Percentiles rank a stretch among this genome's conserved stretches.
These are phyloP conservation scores for Aspergillus tubingensis DNA, from an alignment of 2,329 filamentous ascomycete species.

Conservation along the genomic window DNA sequence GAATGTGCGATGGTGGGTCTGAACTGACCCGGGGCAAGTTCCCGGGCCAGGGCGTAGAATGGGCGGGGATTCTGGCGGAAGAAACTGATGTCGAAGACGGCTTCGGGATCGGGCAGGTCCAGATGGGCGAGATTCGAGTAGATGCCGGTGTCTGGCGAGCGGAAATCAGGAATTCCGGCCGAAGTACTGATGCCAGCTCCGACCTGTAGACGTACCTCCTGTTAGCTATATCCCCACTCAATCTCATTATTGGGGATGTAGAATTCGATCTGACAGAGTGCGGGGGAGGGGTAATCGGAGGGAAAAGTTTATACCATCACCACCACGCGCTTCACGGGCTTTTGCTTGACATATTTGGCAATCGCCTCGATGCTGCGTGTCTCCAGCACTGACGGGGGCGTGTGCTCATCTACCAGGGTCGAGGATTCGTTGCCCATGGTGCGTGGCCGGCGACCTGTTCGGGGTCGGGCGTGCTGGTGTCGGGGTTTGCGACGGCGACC, in stretches of 20 bases:
- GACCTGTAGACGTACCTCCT: slow-evolving; percentile 50
- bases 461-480: slow-evolving; percentile 23
- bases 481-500: slow-evolving; percentile 26
- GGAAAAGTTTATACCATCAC: slow-evolving; percentile 63
- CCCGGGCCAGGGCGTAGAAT: slow-evolving; percentile 89
- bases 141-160: slow-evolving; percentile 87
- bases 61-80: slow-evolving; percentile 82
- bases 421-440: slow-evolving; percentile 86
- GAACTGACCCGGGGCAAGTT: slow-evolving; percentile 89
- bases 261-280: background rate
- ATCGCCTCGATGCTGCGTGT: slow-evolving; percentile 71
- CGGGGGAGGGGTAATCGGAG: slow-evolving; percentile 8
- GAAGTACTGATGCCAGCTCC: slow-evolving; percentile 73
- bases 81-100: slow-evolving; percentile 90
- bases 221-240: background rate
- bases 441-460: slow-evolving; percentile 21
- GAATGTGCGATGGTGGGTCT: slow-evolving; percentile 85
- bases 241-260: background rate
- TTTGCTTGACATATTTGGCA: slow-evolving; percentile 76
- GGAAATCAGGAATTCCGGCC: slow-evolving; percentile 80
- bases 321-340: slow-evolving; percentile 69
- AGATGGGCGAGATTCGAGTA: slow-evolving; percentile 89
- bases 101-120: slow-evolving; percentile 84
- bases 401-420: slow-evolving; percentile 63
- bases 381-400: slow-evolving; percentile 64